These are phyloP conservation scores for Hortaea sp. DNA, from an alignment of 2,329 filamentous ascomycete genomes.

Conservation along the genomic window DNA sequence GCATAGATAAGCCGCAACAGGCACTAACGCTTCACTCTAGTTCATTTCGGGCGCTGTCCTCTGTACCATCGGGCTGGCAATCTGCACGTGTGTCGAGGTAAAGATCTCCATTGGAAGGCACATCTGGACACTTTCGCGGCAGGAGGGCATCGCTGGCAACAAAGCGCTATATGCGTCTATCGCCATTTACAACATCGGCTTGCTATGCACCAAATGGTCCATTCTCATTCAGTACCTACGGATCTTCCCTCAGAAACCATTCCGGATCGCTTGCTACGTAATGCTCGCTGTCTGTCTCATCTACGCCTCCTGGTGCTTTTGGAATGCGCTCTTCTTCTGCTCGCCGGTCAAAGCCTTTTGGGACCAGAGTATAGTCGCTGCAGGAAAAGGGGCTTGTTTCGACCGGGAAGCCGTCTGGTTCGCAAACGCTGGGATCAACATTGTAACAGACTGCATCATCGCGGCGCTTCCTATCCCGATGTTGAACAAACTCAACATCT, in stretches of 20 bases:
- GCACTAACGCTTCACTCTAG: not conserved
- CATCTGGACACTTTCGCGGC: not conserved
- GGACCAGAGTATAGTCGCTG: conserved; percentile 21
- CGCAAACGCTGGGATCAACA: conserved; percentile 27
- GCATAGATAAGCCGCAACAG: no score
- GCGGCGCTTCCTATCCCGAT: conserved; percentile 25
- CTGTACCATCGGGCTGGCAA: conserved; percentile 3
- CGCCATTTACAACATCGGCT: conserved; percentile 31
- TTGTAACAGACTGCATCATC: conserved; percentile 26
- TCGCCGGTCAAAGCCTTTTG: conserved; percentile 34
- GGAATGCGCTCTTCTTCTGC: conserved; percentile 33
- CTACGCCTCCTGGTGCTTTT: conserved; percentile 24
- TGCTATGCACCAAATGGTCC: conserved; percentile 33
- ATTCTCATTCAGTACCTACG: conserved; percentile 40
- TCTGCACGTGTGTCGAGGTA: conserved; percentile 3
- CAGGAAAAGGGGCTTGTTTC: conserved; percentile 25
- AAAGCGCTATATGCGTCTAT: conserved; percentile 18
- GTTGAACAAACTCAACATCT: conserved; percentile 25
- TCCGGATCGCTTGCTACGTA: conserved; percentile 23
- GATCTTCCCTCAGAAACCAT: conserved; percentile 33
- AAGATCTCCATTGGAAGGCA: not conserved
- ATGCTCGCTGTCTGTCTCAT: conserved; percentile 23
- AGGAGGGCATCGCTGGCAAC: conserved; percentile 3
- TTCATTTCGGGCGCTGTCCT: not conserved
- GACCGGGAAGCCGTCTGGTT: conserved; percentile 33